phyloP scores from a whole-genome alignment of 2,329 filamentous ascomycete species.

The Stromatinia cepivora region DNA sequence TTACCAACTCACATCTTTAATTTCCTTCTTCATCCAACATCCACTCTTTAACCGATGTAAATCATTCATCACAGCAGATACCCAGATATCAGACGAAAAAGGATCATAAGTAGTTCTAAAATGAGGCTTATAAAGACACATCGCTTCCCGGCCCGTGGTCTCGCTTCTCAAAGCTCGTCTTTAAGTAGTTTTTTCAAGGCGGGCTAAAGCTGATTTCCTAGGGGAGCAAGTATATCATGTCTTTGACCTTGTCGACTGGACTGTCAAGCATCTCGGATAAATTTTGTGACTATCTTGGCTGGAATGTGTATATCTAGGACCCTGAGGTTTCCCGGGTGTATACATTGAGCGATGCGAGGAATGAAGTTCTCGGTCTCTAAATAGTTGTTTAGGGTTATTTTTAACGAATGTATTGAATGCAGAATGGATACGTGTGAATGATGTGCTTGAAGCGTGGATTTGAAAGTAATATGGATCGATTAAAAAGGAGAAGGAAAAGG shows the following conservation, averaged over 20 bases:
- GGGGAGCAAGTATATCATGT: too few relatives aligned
- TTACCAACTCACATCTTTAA: slow-evolving; percentile 25
- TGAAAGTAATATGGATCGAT: slow-evolving; percentile 18
- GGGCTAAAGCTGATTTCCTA: too few relatives aligned
- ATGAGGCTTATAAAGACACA: too few relatives aligned
- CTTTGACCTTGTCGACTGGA: not conserved
- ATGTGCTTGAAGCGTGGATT: slow-evolving; percentile 30
- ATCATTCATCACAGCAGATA: too few relatives aligned
- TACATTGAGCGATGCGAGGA: slow-evolving; percentile 33
- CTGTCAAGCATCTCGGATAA: slow-evolving; percentile 21
- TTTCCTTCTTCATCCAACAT: not conserved
- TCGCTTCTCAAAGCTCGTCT: slow-evolving; percentile 34
- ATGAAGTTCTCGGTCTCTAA: slow-evolving; percentile 28
- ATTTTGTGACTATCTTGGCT: not conserved
- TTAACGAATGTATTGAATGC: slow-evolving; percentile 29
- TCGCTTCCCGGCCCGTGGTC: not conserved
- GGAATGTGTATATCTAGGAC: slow-evolving; percentile 28
- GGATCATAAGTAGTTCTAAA: not conserved
- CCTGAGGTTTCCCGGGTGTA: slow-evolving; percentile 36
- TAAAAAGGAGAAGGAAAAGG: slow-evolving; percentile 33
- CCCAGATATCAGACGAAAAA: too few relatives aligned
- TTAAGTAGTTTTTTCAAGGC: slow-evolving; percentile 26
- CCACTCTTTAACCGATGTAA: not conserved
- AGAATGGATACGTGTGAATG: slow-evolving; percentile 30
- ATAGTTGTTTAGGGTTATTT: slow-evolving; percentile 31